phyloP scores from a whole-genome alignment of 257 asterid genomes.

The Ballota nigra region DNA sequence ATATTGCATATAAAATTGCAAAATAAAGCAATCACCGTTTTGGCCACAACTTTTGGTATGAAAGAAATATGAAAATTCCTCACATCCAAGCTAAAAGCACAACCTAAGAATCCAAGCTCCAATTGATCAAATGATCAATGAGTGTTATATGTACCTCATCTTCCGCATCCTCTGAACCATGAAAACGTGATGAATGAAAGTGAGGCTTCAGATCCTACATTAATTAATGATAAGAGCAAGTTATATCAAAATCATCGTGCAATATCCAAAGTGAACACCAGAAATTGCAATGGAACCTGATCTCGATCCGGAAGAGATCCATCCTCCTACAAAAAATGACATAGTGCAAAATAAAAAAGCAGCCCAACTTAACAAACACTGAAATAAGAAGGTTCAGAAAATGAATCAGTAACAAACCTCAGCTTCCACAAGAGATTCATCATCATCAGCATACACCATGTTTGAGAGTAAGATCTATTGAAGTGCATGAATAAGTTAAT shows the following conservation, averaged over 20 bases:
- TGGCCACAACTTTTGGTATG: not conserved
- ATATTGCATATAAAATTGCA: not conserved
- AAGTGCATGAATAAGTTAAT: slow-evolving; percentile 11
- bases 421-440: slow-evolving; percentile 86
- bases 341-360: slow-evolving; percentile 23
- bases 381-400: slow-evolving; percentile 10
- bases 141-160: slow-evolving; percentile 57
- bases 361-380: slow-evolving; percentile 19
- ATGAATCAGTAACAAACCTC: slow-evolving; percentile 57
- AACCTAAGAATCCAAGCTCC: slow-evolving; percentile 1
- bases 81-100: not conserved
- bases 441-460: slow-evolving; percentile 96
- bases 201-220: slow-evolving; percentile 96
- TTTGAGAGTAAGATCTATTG: slow-evolving; percentile 78
- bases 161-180: slow-evolving; percentile 88
- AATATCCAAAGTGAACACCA: not conserved
- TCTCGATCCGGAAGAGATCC: slow-evolving; percentile 96
- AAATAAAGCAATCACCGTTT: not conserved
- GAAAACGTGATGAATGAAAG: slow-evolving; percentile 93
- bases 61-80: too few relatives aligned
- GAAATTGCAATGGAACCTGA: slow-evolving; percentile 57
- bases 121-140: not conserved
- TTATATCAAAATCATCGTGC: slow-evolving; percentile 6
- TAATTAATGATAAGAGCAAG: slow-evolving; percentile 23
- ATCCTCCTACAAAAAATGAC: slow-evolving; percentile 69